Evolutionary conservation across 2,329 filamentous ascomycete species (phyloP), one percentile per base, ranked within the genome.

Genomic region (Pseudovirgaria hyperparasitica): DNA sequence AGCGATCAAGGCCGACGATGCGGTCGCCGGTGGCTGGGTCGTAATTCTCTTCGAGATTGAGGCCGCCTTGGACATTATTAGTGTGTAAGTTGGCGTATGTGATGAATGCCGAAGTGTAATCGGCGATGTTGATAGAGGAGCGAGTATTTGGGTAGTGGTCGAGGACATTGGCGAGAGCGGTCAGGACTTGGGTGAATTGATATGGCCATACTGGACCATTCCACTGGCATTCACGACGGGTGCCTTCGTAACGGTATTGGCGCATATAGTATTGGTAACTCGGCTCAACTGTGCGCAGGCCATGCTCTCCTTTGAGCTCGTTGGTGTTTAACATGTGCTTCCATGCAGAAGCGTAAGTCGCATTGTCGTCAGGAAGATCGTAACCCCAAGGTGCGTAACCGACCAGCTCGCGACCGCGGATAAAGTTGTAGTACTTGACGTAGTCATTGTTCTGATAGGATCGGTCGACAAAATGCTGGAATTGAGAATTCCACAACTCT

Each of bases 131-230:
- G 4, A 52, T 41, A n/a, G 35, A 25, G 6, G 30, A 42, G 19
- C 25, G 28, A 28, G 40, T 52, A 31, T 11, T 43, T 29, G 35
- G 25, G 22, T 62, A 62, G 27, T 55, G 50, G 22, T 62, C 54
- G 2, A 62, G 48, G 12, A 61, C 39, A 29, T 62, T 61, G 3
- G 55, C 53, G 11, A 61, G 51, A 1, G 44, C 58, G 0, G 50
- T 44, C 1, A 61, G 43, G 1, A 49, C 47, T 23, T 60, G 57
- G 0, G 57, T 60, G 0, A 47, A 56, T 31, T 61, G 57, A 30
- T 54, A 62, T 0, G 58, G 56, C 58, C 58, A 62, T 1, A 53
- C 45, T 1, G 58, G 55, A 1, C 58, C 58, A 21, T 61, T 60
- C 58, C 58, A 61, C 25, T 61, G 58, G 27, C 58, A 62, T 26